A percentile compares a stretch with the other conserved stretches of the same genome.
These are phyloP conservation scores for Lichtheimia corymbifera DNA, from an alignment of 371 early-diverging fungal genomes.

Conservation along the genomic window DNA sequence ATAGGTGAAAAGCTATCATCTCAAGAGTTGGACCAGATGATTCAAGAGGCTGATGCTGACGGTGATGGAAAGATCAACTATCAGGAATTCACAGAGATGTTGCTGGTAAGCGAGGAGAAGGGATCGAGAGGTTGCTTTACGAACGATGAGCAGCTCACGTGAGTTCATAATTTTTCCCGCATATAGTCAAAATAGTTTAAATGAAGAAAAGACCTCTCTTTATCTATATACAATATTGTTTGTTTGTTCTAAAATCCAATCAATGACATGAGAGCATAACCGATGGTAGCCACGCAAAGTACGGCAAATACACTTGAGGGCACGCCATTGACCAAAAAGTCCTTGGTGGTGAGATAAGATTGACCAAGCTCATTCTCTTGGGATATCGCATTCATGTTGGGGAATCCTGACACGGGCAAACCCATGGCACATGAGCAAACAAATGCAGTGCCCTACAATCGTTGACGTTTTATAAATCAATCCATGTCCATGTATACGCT, in stretches of 20 bases:
- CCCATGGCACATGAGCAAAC: slow-evolving; percentile 87
- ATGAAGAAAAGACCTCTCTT: background rate
- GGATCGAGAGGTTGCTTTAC: slow-evolving; percentile 20
- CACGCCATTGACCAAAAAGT: slow-evolving; percentile 72
- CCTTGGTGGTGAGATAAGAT: slow-evolving; percentile 68
- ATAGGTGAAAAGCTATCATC: slow-evolving; percentile 68
- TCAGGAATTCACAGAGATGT: slow-evolving; percentile 92
- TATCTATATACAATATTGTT: slow-evolving; percentile 2
- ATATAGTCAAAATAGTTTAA: too few relatives aligned
- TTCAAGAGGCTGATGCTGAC: slow-evolving; percentile 83
- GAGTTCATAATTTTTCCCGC: background rate
- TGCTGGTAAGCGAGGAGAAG: slow-evolving; percentile 22
- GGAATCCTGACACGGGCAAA: slow-evolving; percentile 79
- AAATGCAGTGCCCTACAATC: slow-evolving; percentile 61
- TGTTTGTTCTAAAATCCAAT: slow-evolving; percentile 41
- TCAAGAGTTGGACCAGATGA: slow-evolving; percentile 82
- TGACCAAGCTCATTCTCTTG: slow-evolving; percentile 74
- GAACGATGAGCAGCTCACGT: slow-evolving; percentile 44
- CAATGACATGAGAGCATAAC: slow-evolving; percentile 56
- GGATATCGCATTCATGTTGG: slow-evolving; percentile 84
- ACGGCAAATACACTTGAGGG: slow-evolving; percentile 64
- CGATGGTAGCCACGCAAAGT: slow-evolving; percentile 56
- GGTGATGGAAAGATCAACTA: slow-evolving; percentile 88
- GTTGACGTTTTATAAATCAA: background rate
- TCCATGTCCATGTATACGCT: background rate